A percentile compares a stretch with the other conserved stretches of the same genome.
phyloP scores from a whole-genome alignment of 2,329 filamentous ascomycete genomes.

The Alternaria burnsii region DNA sequence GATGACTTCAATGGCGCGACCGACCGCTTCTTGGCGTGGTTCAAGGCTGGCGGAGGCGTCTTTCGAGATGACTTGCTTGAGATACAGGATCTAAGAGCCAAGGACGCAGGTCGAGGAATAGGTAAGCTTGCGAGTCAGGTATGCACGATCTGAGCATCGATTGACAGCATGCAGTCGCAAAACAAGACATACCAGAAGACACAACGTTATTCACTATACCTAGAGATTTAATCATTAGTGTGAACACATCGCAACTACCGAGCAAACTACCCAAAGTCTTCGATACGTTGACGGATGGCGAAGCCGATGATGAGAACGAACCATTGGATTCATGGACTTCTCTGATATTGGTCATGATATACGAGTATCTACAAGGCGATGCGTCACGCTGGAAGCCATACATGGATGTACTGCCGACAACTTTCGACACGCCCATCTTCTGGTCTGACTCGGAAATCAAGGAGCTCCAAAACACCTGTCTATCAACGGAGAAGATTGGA shows the following conservation, averaged over 20 bases:
- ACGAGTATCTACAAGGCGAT: slow-evolving; percentile 32
- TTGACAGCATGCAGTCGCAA: slow-evolving; percentile 22
- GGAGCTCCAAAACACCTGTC: slow-evolving; percentile 30
- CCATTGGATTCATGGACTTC: slow-evolving; percentile 33
- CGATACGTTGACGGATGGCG: slow-evolving; percentile 16
- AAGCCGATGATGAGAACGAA: slow-evolving; percentile 24
- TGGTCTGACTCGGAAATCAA: slow-evolving; percentile 29
- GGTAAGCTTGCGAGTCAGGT: slow-evolving; percentile 8
- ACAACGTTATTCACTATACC: slow-evolving; percentile 33
- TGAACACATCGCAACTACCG: slow-evolving; percentile 28
- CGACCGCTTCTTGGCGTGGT: slow-evolving; percentile 30
- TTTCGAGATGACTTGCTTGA: slow-evolving; percentile 33
- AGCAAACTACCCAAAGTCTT: slow-evolving; percentile 28
- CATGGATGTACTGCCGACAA: slow-evolving; percentile 27
- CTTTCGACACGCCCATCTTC: slow-evolving; percentile 36
- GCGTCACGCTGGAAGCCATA: slow-evolving; percentile 35
- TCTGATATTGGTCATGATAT: slow-evolving; percentile 31
- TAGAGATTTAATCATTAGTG: slow-evolving; percentile 30
- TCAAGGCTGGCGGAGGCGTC: slow-evolving; percentile 29
- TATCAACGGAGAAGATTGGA: slow-evolving; percentile 33
- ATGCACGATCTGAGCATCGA: rapidly evolving
- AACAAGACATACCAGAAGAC: slow-evolving; percentile 25
- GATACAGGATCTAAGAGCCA: slow-evolving; percentile 28
- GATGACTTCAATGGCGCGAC: slow-evolving; percentile 27
- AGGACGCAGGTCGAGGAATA: slow-evolving; percentile 35